A percentile compares a stretch with the other conserved stretches of the same genome.
phyloP scores from a whole-genome alignment of 1,284 basidiomycete genomes.

The Ceratobasidium sp. region DNA sequence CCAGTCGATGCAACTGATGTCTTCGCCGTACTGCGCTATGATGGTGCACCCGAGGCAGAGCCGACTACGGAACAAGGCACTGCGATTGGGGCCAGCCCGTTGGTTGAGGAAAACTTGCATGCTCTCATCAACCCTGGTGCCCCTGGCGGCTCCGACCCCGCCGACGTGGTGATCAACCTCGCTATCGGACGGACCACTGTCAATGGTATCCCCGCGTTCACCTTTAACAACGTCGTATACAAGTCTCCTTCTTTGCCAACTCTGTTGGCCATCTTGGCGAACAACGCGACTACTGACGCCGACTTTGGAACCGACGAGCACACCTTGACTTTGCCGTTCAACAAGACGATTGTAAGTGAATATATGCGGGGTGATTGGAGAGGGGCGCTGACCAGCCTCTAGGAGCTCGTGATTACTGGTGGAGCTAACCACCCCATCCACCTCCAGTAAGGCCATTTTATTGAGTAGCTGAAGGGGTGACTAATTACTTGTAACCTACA shows the following conservation, averaged over 20 bases:
- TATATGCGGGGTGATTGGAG: not conserved
- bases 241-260: conserved; percentile 15
- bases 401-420: conserved; percentile 32
- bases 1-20: conserved; percentile 25
- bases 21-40: conserved; percentile 12
- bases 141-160: conserved; percentile 3
- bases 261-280: conserved; percentile 23
- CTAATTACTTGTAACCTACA: not conserved
- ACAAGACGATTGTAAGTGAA: conserved; percentile 25
- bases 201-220: not conserved
- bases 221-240: conserved; percentile 25
- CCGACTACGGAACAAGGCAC: conserved; percentile 29
- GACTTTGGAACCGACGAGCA: conserved; percentile 25
- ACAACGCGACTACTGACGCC: conserved; percentile 26
- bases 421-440: conserved; percentile 34
- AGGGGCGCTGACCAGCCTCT: not conserved
- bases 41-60: conserved; percentile 13
- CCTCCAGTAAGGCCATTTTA: conserved; percentile 8
- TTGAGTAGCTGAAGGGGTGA: too few relatives aligned
- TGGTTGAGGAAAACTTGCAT: conserved; percentile 20
- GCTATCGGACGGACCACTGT: conserved; percentile 3
- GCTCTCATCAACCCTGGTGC: conserved; percentile 23
- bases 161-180: conserved; percentile 8
- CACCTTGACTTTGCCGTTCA: conserved; percentile 13
- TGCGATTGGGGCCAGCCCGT: not conserved